These are phyloP conservation scores for Lachnellula arida DNA, from an alignment of 2,329 filamentous ascomycete species.

Conservation along the genomic window DNA sequence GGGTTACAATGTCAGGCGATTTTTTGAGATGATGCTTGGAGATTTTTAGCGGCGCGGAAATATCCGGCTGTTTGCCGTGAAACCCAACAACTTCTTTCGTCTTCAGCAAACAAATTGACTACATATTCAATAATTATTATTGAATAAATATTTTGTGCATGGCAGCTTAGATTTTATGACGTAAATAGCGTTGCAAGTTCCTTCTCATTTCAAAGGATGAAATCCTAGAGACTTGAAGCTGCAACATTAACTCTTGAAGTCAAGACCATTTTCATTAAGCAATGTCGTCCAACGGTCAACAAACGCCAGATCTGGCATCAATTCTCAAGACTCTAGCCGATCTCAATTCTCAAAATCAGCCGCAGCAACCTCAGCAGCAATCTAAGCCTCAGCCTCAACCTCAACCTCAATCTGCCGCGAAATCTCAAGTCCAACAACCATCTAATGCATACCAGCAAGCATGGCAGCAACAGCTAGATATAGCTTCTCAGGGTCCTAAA, in stretches of 20 bases:
- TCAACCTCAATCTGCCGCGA: slow-evolving; percentile 17
- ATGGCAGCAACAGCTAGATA: slow-evolving; percentile 7
- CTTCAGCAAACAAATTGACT: background rate
- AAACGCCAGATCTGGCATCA: slow-evolving; percentile 30
- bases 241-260: background rate
- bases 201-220: background rate
- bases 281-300: slow-evolving; percentile 24
- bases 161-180: too few relatives aligned
- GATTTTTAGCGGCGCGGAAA: slow-evolving; percentile 3
- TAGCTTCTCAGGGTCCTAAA: slow-evolving; percentile 1
- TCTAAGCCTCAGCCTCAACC: slow-evolving; percentile 6
- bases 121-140: too few relatives aligned
- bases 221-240: background rate
- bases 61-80: background rate
- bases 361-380: slow-evolving; percentile 10
- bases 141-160: too few relatives aligned
- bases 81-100: background rate
- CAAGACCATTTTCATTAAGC: background rate
- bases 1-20: slow-evolving; percentile 5
- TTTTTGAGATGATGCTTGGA: slow-evolving; percentile 9
- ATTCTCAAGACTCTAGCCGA: slow-evolving; percentile 29
- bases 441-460: slow-evolving; percentile 4
- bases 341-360: slow-evolving; percentile 23
- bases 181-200: too few relatives aligned
- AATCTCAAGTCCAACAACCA: background rate